Evolutionary conservation across 1,284 basidiomycete species (phyloP), one percentile per base, ranked within the genome.

Genomic region (Boletus smithii): DNA sequence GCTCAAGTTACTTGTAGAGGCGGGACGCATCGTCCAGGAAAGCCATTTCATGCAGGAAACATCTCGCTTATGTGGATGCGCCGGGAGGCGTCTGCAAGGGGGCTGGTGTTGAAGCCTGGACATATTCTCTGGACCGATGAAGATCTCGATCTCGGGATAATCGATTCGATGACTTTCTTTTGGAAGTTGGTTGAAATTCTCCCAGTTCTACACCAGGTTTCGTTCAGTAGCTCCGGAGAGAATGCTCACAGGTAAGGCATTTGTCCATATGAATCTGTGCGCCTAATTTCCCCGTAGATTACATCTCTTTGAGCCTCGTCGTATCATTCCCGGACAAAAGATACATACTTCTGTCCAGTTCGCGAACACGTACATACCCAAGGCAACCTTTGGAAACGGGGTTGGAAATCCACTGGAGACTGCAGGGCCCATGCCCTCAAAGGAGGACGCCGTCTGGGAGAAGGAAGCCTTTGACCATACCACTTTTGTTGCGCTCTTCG

Each of bases 51-150:
- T 8, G 47, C 49, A 3, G 60, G 55, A 5, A 54, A 58, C 4
- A 46, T 58, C 13, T 47, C 60, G 3, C 40, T 60, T 0, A 38
- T 51, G 23, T 60, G 58, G 60, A 60, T 60, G 58, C 51, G 52
- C 16, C 53, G 42, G 8, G 55, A 60, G 43, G 58, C 52, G 4
- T 47, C 46, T 20, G 32, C 14, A 1, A 30, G 31, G 9, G 52
- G 52, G 13, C 46, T 53, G 2, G 26, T 49, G 8, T 44, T 60
- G 36, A 56, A 46, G 20, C 50, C 59, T 22, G 46, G 38, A 16
- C 46, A 61, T 23, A 17, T 54, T 8, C 39, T 53, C 9, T 53
- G 52, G 52, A 50, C 47, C 4, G 46, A 49, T 13, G 52, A 53
- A 17, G 52, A 53, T 20, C 32, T 53, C 9, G 52, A 53, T 30